These are phyloP conservation scores for Cladorrhinum sp. DNA, from an alignment of 2,329 filamentous ascomycete species.

Conservation along the genomic window DNA sequence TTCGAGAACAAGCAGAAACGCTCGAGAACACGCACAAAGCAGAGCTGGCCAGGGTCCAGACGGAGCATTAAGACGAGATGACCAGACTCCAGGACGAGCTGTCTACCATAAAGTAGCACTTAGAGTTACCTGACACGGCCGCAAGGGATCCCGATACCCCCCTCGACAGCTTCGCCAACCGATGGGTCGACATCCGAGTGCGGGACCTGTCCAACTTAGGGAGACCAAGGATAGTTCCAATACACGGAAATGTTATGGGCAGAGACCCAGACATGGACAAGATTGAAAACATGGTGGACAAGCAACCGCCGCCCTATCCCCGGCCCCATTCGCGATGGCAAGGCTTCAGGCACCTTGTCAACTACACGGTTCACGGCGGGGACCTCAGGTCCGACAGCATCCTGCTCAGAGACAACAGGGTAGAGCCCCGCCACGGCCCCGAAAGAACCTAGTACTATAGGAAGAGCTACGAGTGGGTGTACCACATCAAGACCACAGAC, in stretches of 20 bases:
- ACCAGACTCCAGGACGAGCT: not conserved
- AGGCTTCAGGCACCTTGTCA: not conserved
- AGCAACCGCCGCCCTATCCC: not conserved
- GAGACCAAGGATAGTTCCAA: not conserved
- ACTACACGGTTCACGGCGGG: not conserved
- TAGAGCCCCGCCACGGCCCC: not conserved
- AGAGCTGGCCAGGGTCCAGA: not conserved
- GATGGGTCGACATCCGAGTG: not conserved
- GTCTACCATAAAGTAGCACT: not conserved
- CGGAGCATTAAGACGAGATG: no score
- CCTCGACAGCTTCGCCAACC: not conserved
- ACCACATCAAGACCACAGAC: not conserved
- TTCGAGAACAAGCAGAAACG: no score
- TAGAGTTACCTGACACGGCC: not conserved
- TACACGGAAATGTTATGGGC: not conserved
- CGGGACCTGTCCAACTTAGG: not conserved
- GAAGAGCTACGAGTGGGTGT: not conserved
- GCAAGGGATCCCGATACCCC: not conserved
- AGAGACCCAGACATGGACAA: no score
- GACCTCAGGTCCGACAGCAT: not conserved
- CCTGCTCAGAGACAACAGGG: not conserved
- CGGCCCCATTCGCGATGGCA: not conserved
- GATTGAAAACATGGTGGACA: not conserved
- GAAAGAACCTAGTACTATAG: not conserved
- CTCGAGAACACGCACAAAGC: no score